Evolutionary conservation across 148 eudicot genomes (phyloP).

Genomic region (Heliamphora exappendiculata): DNA sequence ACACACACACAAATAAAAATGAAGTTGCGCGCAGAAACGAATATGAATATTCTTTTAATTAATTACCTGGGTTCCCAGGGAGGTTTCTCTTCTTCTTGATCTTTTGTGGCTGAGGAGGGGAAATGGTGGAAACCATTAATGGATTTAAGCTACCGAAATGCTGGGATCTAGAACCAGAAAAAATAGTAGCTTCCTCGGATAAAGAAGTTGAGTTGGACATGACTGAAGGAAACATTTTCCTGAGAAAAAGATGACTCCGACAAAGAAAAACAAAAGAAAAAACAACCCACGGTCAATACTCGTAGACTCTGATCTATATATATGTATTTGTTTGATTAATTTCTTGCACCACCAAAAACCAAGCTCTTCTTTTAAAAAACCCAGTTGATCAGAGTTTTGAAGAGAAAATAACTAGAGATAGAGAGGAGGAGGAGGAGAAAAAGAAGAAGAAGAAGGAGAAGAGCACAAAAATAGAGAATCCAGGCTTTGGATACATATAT

Average conservation of each 20-base stretch:
- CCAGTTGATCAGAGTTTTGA: background rate
- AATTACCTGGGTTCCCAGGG: constrained; percentile 87
- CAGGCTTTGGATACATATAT: constrained; percentile 1
- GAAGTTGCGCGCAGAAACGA: background rate
- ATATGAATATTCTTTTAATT: too few relatives aligned
- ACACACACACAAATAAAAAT: too few relatives aligned
- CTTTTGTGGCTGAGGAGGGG: constrained; percentile 37
- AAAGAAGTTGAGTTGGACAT: constrained; percentile 58
- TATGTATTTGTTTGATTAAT: constrained; percentile 11
- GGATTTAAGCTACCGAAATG: constrained; percentile 43
- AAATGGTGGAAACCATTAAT: constrained; percentile 25
- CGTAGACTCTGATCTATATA: constrained; percentile 26
- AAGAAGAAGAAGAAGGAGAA: background rate
- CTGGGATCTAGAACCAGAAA: constrained; percentile 21
- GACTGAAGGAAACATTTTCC: constrained; percentile 51
- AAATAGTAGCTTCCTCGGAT: constrained; percentile 53
- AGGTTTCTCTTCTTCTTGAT: constrained; percentile 84
- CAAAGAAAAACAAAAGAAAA: constrained; percentile 27
- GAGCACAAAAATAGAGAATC: background rate
- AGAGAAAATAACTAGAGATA: constrained; percentile 1
- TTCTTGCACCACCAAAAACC: background rate
- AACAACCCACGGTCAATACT: constrained; percentile 6
- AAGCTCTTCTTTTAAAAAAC: background rate
- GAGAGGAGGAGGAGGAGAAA: background rate
- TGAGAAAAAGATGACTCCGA: constrained; percentile 30